Percentiles rank a stretch among this genome's conserved stretches.
Conservation (phyloP, 1,139 yeast species). For the Pichia sp. region DNA sequence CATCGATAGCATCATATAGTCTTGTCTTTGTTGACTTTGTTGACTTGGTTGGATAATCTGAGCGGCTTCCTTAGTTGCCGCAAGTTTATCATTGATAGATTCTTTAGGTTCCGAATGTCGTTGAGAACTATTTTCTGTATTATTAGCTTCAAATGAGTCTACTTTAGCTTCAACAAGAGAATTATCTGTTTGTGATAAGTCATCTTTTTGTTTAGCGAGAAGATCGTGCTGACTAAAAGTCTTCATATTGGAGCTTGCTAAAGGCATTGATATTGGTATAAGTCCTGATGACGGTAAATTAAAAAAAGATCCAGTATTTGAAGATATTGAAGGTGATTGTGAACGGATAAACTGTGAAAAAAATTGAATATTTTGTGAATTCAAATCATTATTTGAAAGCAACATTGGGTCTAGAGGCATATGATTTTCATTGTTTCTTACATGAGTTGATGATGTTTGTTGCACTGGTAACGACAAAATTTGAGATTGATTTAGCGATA, state of each 20-base stretch:
- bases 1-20: slow-evolving; percentile 10
- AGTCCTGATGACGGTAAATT: slow-evolving; percentile 6
- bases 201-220: no score
- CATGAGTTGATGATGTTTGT: background rate
- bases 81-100: no score
- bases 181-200: no score
- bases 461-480: slow-evolving; percentile 5
- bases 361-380: background rate
- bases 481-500: slow-evolving; percentile 1
- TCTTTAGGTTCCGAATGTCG: no score
- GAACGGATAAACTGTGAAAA: background rate
- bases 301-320: background rate
- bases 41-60: no score
- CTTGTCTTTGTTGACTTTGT: slow-evolving; percentile 3
- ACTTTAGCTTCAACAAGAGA: no score
- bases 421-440: slow-evolving; percentile 2
- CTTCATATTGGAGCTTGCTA: background rate
- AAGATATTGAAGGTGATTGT: slow-evolving; percentile 1
- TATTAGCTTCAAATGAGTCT: no score
- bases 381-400: background rate
- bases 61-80: no score
- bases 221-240: background rate
- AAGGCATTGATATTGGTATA: slow-evolving; percentile 8
- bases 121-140: no score
- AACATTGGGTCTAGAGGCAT: background rate